A percentile compares a stretch with the other conserved stretches of the same genome.
Conservation (phyloP, 331 rosid species). For the Acacia concinna region DNA sequence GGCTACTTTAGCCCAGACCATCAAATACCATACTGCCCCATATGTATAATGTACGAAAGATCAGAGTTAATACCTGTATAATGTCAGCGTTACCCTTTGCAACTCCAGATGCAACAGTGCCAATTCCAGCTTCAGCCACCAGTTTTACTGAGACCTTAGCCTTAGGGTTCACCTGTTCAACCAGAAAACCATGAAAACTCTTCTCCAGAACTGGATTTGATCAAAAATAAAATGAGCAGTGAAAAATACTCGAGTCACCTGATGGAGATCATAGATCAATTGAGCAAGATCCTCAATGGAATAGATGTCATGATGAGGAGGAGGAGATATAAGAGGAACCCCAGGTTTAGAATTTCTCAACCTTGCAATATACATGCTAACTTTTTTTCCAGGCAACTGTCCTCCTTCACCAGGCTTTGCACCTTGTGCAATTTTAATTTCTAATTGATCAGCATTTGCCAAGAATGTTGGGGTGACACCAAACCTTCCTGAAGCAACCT, state of each 20-base stretch:
- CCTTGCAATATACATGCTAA: constrained; percentile 97
- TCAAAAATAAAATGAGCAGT: constrained; percentile 21
- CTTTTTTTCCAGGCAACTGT: constrained; percentile 98
- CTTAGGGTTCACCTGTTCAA: constrained; percentile 84
- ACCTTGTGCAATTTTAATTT: constrained; percentile 99
- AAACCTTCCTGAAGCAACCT: constrained; percentile 99
- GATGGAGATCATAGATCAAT: constrained; percentile 96
- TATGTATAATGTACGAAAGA: constrained; percentile 8
- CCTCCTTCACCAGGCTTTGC: constrained; percentile 99
- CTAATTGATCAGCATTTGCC: constrained; percentile 96
- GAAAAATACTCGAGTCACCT: constrained; percentile 54
- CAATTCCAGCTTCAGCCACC: constrained; percentile 87
- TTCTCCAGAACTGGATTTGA: constrained; percentile 26
- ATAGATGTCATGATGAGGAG: constrained; percentile 98
- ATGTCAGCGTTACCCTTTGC: constrained; percentile 98
- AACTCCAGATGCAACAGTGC: constrained; percentile 99
- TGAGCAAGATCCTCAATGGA: constrained; percentile 99
- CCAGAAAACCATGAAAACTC: constrained; percentile 32
- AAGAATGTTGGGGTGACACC: constrained; percentile 99
- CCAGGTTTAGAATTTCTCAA: constrained; percentile 99
- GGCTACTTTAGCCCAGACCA: background rate
- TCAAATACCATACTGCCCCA: background rate
- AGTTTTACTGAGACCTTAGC: constrained; percentile 96
- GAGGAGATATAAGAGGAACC: constrained; percentile 99
- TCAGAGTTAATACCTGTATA: constrained; percentile 70